Evolutionary conservation across 768 basidiomycete genomes (phyloP).

Genomic region (Mrakia frigida): DNA sequence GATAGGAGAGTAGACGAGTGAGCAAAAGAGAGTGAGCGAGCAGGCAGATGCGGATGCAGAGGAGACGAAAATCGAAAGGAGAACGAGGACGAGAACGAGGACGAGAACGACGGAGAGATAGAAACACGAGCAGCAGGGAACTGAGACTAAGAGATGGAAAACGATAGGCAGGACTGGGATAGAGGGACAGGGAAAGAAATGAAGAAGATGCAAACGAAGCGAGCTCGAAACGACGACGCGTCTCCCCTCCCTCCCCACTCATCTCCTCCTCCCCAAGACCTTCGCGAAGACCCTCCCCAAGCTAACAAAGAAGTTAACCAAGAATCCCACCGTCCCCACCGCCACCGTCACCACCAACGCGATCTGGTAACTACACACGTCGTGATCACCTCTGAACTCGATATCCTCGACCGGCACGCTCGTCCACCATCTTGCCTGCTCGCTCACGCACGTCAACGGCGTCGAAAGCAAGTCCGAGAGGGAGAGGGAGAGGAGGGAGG

Average conservation of each 20-base stretch:
- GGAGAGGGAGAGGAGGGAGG: conserved; percentile 74
- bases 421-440: conserved; percentile 65
- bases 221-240: too few relatives aligned
- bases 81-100: too few relatives aligned
- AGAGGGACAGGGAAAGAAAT: not conserved
- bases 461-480: conserved; percentile 93
- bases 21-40: too few relatives aligned
- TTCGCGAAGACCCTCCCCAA: conserved; percentile 20
- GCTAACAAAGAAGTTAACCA: conserved; percentile 18
- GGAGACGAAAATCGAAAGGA: too few relatives aligned
- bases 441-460: conserved; percentile 65
- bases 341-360: conserved; percentile 21
- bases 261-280: conserved; percentile 3
- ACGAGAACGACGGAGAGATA: too few relatives aligned
- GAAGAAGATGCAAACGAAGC: not conserved
- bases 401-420: conserved; percentile 48
- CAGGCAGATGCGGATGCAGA: too few relatives aligned
- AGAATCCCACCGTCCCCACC: conserved; percentile 28
- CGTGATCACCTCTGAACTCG: not conserved
- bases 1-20: too few relatives aligned
- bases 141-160: too few relatives aligned
- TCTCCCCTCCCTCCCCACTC: not conserved
- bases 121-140: too few relatives aligned
- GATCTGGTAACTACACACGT: conserved; percentile 22
- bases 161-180: not conserved